Evolutionary conservation across 164 flowering plant genomes (phyloP).

Genomic region (Annona cherimola): DNA sequence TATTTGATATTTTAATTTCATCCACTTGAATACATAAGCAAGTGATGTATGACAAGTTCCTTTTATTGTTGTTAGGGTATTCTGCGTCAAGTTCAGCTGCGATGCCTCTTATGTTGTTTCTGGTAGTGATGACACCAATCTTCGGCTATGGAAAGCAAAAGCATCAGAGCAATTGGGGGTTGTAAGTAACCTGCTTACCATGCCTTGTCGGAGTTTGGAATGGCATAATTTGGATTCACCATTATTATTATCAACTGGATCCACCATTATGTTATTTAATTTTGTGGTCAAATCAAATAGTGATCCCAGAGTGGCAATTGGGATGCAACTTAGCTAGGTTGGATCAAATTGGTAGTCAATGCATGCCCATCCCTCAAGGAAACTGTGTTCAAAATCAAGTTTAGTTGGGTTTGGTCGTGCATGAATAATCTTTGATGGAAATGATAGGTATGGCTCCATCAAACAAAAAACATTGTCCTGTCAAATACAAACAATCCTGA

Average conservation of each 20-base stretch:
- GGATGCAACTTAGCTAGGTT: no score
- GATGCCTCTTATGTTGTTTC: slow-evolving; percentile 80
- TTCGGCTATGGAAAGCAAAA: slow-evolving; percentile 95
- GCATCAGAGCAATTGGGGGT: slow-evolving; percentile 98
- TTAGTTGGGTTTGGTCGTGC: no score
- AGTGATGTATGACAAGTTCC: slow-evolving; percentile 5
- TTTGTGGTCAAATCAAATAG: no score
- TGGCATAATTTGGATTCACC: neutral
- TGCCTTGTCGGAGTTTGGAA: neutral
- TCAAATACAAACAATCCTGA: no score
- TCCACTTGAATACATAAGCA: neutral
- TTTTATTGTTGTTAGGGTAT: slow-evolving; percentile 53
- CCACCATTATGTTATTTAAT: neutral
- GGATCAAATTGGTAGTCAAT: no score
- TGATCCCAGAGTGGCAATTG: no score
- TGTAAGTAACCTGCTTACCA: slow-evolving; percentile 36
- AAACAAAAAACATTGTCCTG: neutral
- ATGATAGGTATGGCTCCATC: no score
- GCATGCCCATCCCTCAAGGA: no score
- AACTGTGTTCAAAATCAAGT: no score
- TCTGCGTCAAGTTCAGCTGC: slow-evolving; percentile 73
- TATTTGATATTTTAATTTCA: neutral
- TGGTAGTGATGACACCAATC: slow-evolving; percentile 95
- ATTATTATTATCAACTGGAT: neutral
- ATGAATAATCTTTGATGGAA: no score